A percentile compares a stretch with the other conserved stretches of the same genome.
phyloP scores from a whole-genome alignment of 179 eudicot genomes.

The Corrigiola litoralis region DNA sequence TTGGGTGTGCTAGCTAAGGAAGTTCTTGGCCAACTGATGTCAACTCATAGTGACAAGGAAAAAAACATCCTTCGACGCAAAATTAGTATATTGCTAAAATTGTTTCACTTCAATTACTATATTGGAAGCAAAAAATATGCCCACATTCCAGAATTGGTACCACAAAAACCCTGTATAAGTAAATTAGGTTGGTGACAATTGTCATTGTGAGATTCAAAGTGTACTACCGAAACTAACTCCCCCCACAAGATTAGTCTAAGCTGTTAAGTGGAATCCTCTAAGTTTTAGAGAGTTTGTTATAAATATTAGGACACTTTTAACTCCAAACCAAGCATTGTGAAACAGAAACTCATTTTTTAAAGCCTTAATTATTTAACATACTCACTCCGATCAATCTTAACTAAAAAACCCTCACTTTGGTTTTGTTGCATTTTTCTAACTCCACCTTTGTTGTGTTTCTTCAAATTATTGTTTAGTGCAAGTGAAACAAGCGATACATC shows the following conservation, averaged over 20 bases:
- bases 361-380: not conserved
- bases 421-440: not conserved
- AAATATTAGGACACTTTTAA: not conserved
- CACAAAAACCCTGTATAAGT: too few relatives aligned
- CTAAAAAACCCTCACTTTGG: not conserved
- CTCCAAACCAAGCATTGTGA: not conserved
- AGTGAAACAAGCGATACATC: not conserved
- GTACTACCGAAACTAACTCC: not conserved
- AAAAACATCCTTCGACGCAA: not conserved
- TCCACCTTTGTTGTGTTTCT: not conserved
- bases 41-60: not conserved
- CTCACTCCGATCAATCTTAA: not conserved
- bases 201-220: not conserved
- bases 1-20: too few relatives aligned
- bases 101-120: not conserved
- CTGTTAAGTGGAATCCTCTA: not conserved
- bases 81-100: slow-evolving; percentile 10
- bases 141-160: not conserved
- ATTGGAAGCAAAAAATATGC: not conserved
- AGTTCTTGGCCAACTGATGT: too few relatives aligned
- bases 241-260: not conserved
- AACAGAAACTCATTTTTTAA: slow-evolving; percentile 1
- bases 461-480: not conserved
- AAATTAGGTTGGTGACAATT: not conserved
- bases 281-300: slow-evolving; percentile 3